Conservation (phyloP, 2,329 filamentous ascomycete genomes). For the Ascochyta pisi region DNA sequence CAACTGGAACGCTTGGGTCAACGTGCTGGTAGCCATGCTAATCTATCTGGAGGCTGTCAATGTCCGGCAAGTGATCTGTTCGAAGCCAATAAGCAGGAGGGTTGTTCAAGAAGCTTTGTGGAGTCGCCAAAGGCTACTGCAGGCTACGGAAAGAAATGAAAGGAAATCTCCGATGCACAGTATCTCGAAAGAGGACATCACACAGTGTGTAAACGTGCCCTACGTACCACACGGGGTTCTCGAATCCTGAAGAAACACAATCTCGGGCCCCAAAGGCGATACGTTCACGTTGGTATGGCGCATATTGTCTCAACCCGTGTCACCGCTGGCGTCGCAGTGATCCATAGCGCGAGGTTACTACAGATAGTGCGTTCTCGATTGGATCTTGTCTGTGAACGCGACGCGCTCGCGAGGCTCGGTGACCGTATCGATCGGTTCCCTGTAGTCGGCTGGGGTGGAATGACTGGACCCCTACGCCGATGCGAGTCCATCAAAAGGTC, state of each 20-base stretch:
- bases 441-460: constrained; percentile 14
- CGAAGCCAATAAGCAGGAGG: not conserved
- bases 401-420: constrained; percentile 6
- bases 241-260: not conserved
- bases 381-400: constrained; percentile 2
- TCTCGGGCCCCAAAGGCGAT: constrained; percentile 2
- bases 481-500: not conserved
- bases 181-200: constrained; percentile 9
- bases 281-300: not conserved
- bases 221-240: constrained; percentile 10
- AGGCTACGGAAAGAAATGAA: not conserved
- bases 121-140: not conserved
- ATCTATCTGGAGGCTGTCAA: not conserved
- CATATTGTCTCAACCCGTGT: constrained; percentile 10
- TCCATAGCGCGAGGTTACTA: constrained; percentile 8
- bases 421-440: not conserved
- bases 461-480: constrained; percentile 8
- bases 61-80: not conserved
- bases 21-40: not conserved
- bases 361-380: not conserved
- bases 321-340: constrained; percentile 14
- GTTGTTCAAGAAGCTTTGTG: constrained; percentile 6
- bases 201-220: constrained; percentile 12
- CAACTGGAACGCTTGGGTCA: not conserved
- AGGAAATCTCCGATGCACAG: constrained; percentile 9